Evolutionary conservation across 176 grass and related monocot species (phyloP).

Genomic region (Aegilops tauschii): DNA sequence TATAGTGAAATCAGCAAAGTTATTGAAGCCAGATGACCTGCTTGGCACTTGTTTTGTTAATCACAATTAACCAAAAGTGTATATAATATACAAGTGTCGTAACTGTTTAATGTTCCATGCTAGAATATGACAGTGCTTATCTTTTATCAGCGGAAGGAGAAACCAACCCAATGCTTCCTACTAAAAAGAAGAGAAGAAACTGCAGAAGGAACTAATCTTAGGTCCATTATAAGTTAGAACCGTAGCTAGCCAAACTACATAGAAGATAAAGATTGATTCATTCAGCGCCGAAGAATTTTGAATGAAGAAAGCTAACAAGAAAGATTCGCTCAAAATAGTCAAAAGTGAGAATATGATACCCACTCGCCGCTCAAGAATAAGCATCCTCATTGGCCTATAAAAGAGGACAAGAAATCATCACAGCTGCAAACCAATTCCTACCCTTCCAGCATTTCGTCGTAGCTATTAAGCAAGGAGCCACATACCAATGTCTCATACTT

Average conservation of each 20-base stretch:
- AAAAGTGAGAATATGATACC: slow-evolving; percentile 43
- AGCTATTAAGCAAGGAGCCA: slow-evolving; percentile 17
- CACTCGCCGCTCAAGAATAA: slow-evolving; percentile 5
- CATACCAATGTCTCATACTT: slow-evolving; percentile 25
- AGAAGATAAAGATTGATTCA: neutral
- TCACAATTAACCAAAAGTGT: too few relatives aligned
- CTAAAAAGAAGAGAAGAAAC: neutral
- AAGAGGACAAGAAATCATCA: slow-evolving; percentile 19
- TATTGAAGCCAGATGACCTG: too few relatives aligned
- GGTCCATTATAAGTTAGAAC: neutral
- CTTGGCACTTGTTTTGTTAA: too few relatives aligned
- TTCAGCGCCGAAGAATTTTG: slow-evolving; percentile 22
- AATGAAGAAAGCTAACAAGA: slow-evolving; percentile 9
- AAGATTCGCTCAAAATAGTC: neutral
- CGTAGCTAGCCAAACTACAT: too few relatives aligned
- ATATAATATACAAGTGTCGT: neutral
- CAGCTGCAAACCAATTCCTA: slow-evolving; percentile 6
- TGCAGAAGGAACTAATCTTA: neutral
- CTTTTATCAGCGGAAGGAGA: neutral
- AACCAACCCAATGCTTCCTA: neutral
- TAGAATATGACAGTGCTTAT: neutral
- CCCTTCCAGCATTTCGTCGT: neutral
- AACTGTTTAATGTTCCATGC: neutral
- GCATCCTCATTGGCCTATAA: slow-evolving; percentile 42
- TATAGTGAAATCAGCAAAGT: too few relatives aligned